These are phyloP conservation scores for grape (Vitis vinifera) DNA, from an alignment of 164 flowering plant species.

Conservation along the genomic window ASM3070453v1 NC_081808.1:3613501-3614000, in stretches of 20 bases:
- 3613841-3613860: slow-evolving; percentile 65
- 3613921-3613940: background rate
- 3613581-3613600: too few species aligned
- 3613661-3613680: slow-evolving; percentile 82
- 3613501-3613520: too few species aligned
- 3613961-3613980: background rate
- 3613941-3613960: background rate
- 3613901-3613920: background rate
- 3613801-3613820: slow-evolving; percentile 71
- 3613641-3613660: slow-evolving; percentile 95
- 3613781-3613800: background rate
- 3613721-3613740: slow-evolving; percentile 77
- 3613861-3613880: slow-evolving; percentile 55
- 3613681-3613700: slow-evolving; percentile 63
- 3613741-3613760: slow-evolving; percentile 21
- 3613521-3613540: too few species aligned
- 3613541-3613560: too few species aligned
- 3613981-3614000: slow-evolving; percentile 56
- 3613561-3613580: too few species aligned
- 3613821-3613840: slow-evolving; percentile 75
- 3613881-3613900: slow-evolving; percentile 3
- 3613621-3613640: slow-evolving; percentile 72
- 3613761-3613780: background rate
- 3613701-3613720: slow-evolving; percentile 64
- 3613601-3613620: background rate